Base-by-base conservation (phyloP, 768 basidiomycete genomes). In the Hydnum rufescens region DNA sequence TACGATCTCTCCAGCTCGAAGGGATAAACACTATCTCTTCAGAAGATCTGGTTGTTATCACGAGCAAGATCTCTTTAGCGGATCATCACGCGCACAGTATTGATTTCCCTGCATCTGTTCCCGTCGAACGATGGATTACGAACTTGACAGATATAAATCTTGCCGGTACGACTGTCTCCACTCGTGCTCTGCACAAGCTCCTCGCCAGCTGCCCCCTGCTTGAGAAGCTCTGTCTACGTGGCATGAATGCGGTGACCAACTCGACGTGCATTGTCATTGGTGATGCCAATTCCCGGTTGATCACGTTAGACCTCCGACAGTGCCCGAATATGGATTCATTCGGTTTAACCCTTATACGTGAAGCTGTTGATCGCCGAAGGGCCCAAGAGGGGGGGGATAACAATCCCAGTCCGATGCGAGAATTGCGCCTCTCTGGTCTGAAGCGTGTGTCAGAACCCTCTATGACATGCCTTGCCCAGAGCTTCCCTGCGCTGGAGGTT, bases 131-230 rank as follows among this genome's bases (percentile, higher is more conserved):
- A 31, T 19, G 30, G 23, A 63, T 48, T 32, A 88, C 82, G 3
- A 79, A 81, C 59, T 73, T 92, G 53, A 82, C 78, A 3, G 62
- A 60, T 25, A 65, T 90, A 59, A 79, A 82, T 58, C 66, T 90
- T 39, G 74, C 75, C 59, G 84, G 87, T 42, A 67, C 70, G 1
- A 62, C 70, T 5, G 59, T 93, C 53, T 76, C 77, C 1, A 76
- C 78, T 1, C 70, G 71, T 4, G 74, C 82, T 3, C 69, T 93
- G 22, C 78, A 84, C 59, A 66, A 75, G 52, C 72, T 92, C 32
- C 70, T 92, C 43, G 65, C 74, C 29, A 73, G 73, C 31, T 84
- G 80, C 1, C 80, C 77, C 1, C 65, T 64, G 8, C 65, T 90
- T 46, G 66, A 71, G 57, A 67, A 60, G 30, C 62, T 90, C 39